phyloP scores from a whole-genome alignment of 2,329 filamentous ascomycete species.

The Exophiala aquamarina region DNA sequence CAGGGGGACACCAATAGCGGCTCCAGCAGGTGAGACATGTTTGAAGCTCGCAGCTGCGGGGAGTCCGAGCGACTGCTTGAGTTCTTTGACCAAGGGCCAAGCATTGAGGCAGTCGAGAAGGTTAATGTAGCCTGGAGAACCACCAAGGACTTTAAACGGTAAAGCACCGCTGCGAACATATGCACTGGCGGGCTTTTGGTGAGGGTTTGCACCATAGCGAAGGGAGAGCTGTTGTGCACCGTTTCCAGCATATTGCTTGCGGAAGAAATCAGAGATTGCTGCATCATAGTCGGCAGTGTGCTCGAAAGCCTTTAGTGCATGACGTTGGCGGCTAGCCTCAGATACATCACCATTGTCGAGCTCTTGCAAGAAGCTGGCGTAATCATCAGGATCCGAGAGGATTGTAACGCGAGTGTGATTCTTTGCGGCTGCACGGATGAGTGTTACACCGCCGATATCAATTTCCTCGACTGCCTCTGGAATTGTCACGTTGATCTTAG shows the following conservation, averaged over 20 bases:
- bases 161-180: conserved; percentile 71
- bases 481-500: conserved; percentile 95
- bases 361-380: conserved; percentile 89
- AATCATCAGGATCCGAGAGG: conserved; percentile 89
- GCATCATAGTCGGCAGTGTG: conserved; percentile 96
- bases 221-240: conserved; percentile 81
- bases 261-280: conserved; percentile 95
- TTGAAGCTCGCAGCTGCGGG: conserved; percentile 98
- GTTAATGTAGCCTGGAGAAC: conserved; percentile 95
- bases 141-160: conserved; percentile 92
- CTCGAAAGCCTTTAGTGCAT: conserved; percentile 96
- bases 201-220: conserved; percentile 94
- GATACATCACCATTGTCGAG: conserved; percentile 83
- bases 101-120: conserved; percentile 93
- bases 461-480: conserved; percentile 98
- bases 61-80: conserved; percentile 81
- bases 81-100: conserved; percentile 95
- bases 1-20: conserved; percentile 87
- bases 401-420: conserved; percentile 96
- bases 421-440: conserved; percentile 95
- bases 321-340: conserved; percentile 79
- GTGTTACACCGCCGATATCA: conserved; percentile 95
- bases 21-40: conserved; percentile 95
- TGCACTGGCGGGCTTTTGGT: conserved; percentile 94
- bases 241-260: conserved; percentile 88